Evolutionary conservation across 2,329 filamentous ascomycete genomes (phyloP).

Genomic region (Diplodia seriata): DNA sequence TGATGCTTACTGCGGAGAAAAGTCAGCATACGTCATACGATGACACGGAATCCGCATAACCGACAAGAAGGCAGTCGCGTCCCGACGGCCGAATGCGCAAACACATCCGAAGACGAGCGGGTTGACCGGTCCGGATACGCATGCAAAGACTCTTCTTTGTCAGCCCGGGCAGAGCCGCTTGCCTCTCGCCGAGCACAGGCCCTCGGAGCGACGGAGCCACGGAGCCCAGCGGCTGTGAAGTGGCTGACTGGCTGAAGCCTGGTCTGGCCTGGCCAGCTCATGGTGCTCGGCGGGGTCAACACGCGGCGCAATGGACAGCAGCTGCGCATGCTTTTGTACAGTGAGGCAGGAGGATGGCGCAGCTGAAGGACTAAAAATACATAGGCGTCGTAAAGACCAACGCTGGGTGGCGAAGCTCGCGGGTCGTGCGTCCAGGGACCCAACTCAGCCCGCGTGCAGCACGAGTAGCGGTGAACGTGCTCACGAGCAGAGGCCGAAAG

Average conservation of each 20-base stretch:
- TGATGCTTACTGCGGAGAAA: conserved; percentile 4
- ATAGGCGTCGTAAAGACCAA: conserved; percentile 8
- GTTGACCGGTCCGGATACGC: background rate
- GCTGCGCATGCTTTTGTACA: background rate
- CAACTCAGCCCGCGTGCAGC: conserved; percentile 12
- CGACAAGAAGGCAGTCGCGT: background rate
- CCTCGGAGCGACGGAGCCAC: background rate
- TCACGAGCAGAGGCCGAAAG: conserved; percentile 22
- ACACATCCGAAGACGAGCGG: background rate
- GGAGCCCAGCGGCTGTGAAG: conserved; percentile 3
- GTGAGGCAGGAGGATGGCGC: background rate
- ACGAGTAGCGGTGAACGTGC: conserved; percentile 28
- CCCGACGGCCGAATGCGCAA: background rate
- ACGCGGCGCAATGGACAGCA: background rate
- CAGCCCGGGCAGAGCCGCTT: conserved; percentile 7
- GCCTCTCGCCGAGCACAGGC: background rate
- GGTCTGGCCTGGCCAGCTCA: background rate
- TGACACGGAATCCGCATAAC: background rate
- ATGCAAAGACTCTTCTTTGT: background rate
- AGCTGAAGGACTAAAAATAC: conserved; percentile 27
- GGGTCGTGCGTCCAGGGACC: conserved; percentile 4
- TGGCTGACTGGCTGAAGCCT: conserved; percentile 4
- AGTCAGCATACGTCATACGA: conserved; percentile 3
- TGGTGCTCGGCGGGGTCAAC: background rate
- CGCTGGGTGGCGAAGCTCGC: conserved; percentile 24